These are phyloP conservation scores for Kwoniella shivajii DNA, from an alignment of 1,284 basidiomycete species.

Conservation along the genomic window DNA sequence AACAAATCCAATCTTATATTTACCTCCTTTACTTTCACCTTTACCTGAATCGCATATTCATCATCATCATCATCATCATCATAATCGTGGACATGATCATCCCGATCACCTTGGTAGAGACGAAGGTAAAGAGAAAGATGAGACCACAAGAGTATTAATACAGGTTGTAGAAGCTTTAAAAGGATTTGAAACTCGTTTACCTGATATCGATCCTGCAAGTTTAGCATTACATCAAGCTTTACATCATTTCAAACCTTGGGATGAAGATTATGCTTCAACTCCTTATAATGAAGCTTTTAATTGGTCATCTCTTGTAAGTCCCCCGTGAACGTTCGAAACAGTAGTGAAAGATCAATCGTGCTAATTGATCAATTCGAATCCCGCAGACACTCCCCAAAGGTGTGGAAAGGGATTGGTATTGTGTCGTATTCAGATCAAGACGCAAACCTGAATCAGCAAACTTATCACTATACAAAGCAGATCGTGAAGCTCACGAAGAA, in stretches of 20 bases:
- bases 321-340: too few relatives aligned
- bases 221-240: slow-evolving; percentile 82
- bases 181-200: slow-evolving; percentile 70
- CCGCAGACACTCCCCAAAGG: slow-evolving; percentile 28
- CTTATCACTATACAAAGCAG: slow-evolving; percentile 75
- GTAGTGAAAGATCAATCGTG: neutral
- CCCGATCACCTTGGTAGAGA: slow-evolving; percentile 22
- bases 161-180: slow-evolving; percentile 12
- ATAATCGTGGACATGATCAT: slow-evolving; percentile 10
- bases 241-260: slow-evolving; percentile 70
- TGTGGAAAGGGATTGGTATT: slow-evolving; percentile 74
- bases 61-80: slow-evolving; percentile 24
- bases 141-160: neutral
- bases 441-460: slow-evolving; percentile 58
- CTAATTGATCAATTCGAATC: neutral
- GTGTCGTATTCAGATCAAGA: slow-evolving; percentile 82
- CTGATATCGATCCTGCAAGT: slow-evolving; percentile 77
- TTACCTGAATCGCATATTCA: slow-evolving; percentile 51
- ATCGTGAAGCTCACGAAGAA: slow-evolving; percentile 83
- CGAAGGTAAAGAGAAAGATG: neutral
- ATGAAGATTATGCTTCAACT: slow-evolving; percentile 63
- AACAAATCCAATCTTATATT: slow-evolving; percentile 65
- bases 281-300: slow-evolving; percentile 80
- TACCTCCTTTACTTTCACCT: slow-evolving; percentile 76
- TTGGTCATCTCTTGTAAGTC: slow-evolving; percentile 67